Evolutionary conservation across 768 basidiomycete genomes (phyloP), one percentile per base, ranked within the genome.

Genomic region (Agaricus sinodeliciosus): DNA sequence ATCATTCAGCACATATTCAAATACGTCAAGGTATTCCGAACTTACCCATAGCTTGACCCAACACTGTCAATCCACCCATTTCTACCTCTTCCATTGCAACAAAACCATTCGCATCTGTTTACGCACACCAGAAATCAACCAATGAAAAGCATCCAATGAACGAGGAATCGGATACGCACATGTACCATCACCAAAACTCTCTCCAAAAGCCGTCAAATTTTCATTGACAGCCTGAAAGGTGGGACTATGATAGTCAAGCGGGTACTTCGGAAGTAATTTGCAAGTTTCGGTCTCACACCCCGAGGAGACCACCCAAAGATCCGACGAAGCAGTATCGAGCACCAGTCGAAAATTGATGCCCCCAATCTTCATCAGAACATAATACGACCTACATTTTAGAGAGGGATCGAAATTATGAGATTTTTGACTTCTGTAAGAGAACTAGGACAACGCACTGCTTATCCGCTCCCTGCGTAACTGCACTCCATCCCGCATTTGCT

Each of bases 241-340:
- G 1, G 84, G 75, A 54, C 85, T 90, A 48, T 72, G 63, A 60
- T 85, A 90, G 3, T 65, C 61, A 48, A 90, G 70, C 15, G 87
- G 89, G 64, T 89, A 91, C 51, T 71, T 74, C n/a, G 89, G 89
- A 7, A 84, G 71, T 3, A 63, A 58, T 43, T 70, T 69, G 66
- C 89, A 90, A 0, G 73, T 60, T n/a, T 62, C 59, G 11, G 81
- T 74, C 26, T 65, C 65, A 66, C 89, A 91, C 3, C 60, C 72
- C 7, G 86, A 82, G 13, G 87, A 84, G 41, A 80, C 61, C 16
- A 90, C 57, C 87, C 87, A 91, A 11, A 86, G 66, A 68, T 84
- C 83, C 13, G 84, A 71, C 7, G 87, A 90, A 15, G 74, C 89
- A 1, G 88, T 90, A 63, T 91, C 89, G 41, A 90, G 68, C 0